Base-by-base conservation (phyloP, 2,329 filamentous ascomycete genomes). In the Alternaria gansuensis region DNA sequence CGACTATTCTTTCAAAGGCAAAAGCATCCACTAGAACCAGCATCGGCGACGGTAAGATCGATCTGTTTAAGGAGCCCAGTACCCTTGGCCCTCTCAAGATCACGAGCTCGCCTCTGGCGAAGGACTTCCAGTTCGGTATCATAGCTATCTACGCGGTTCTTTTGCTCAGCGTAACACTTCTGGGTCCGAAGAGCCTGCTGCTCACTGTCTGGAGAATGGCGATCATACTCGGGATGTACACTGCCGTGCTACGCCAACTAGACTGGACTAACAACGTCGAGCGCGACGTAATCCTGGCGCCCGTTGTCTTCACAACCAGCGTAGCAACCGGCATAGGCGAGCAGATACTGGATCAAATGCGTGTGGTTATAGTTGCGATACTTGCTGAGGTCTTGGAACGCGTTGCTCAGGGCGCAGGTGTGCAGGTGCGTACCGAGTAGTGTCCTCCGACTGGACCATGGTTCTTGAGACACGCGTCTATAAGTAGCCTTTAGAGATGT, bases 281-380 rank as follows among this genome's bases (percentile, higher is more conserved):
- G 8, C 21, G 34, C 31, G 58, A 60, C 9, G n/a, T 51, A 4
- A 23, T 60, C 17, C 29, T 60, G 7, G 33, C 50, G 13, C 50
- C 58, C 3, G 21, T 60, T 4, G 36, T 44, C 46, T 56, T 33
- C 8, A 21, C 31, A 2, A 24, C 29, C 0, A 31, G 8, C 17
- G 26, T 17, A 13, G 29, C n/a, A 21, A 26, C 24, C 84, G 87
- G 65, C 85, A 29, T 36, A 3, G n/a, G 36, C 14, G n/a, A 11
- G 24, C 28, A 43, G 45, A 5, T 55, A 8, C 7, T 50, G 17
- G 29, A 13, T 0, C 23, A 24, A 11, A 1, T 41, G n/a, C n/a
- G 36, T n/a, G 11, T n/a, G 36, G 26, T 9, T 6, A 29, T 10
- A 3, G 4, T 41, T 21, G 6, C 7, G 3, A 2, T 51, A 6